Conservation (phyloP, 31 red algal species). For the Porphyra umbilicalis region DNA sequence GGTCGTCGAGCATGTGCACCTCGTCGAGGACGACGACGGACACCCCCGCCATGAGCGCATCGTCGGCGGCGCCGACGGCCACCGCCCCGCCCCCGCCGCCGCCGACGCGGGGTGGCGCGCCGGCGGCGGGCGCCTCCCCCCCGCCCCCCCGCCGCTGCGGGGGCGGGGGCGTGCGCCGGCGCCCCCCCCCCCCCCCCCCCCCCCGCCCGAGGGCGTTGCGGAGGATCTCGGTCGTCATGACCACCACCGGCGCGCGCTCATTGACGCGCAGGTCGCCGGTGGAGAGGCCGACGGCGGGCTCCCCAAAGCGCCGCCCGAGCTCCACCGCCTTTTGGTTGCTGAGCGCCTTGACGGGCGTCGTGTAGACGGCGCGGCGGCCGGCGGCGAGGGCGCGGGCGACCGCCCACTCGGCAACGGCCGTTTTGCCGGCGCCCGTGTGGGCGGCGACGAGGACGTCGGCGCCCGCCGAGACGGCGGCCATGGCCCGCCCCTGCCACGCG, state of each 20-base stretch:
- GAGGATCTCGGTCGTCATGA: constrained; percentile 98
- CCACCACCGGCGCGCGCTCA: constrained; percentile 58
- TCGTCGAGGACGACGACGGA: constrained; percentile 19
- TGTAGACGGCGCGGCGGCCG: constrained; percentile 79
- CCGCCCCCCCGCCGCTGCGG: background rate
- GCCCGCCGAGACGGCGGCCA: constrained; percentile 62
- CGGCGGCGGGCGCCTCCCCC: too few species aligned
- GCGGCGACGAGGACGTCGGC: constrained; percentile 91
- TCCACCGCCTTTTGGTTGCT: constrained; percentile 98
- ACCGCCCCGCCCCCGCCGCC: background rate
- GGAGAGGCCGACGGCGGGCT: constrained; percentile 67
- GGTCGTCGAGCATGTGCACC: constrained; percentile 85
- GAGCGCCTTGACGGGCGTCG: constrained; percentile 93
- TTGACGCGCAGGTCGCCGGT: constrained; percentile 91
- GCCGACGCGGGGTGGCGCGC: background rate
- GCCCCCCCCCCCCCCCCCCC: background rate
- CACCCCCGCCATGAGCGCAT: background rate
- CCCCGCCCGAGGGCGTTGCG: constrained; percentile 19
- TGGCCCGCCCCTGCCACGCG: constrained; percentile 83
- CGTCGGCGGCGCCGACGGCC: background rate
- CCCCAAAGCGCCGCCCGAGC: constrained; percentile 65
- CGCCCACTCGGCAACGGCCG: constrained; percentile 95
- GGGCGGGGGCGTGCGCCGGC: background rate
- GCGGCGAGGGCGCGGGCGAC: constrained; percentile 74
- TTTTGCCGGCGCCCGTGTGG: constrained; percentile 97